Conservation (phyloP, 768 basidiomycete genomes). For the Pleurotus sapidus region DNA sequence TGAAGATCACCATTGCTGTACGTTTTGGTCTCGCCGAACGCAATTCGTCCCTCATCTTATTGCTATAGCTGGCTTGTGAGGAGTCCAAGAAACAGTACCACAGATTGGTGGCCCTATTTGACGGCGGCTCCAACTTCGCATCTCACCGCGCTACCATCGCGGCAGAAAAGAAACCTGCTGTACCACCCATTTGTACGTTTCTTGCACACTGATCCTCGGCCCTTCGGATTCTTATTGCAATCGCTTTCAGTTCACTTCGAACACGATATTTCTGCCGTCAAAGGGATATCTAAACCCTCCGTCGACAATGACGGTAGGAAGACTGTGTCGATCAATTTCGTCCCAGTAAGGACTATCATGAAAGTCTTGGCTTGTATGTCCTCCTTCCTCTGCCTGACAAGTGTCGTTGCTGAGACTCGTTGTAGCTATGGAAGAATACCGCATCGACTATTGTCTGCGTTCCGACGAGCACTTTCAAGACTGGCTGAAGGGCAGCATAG, state of each 20-base stretch:
- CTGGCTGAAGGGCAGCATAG: neutral
- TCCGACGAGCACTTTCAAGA: neutral
- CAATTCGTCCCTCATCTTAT: neutral
- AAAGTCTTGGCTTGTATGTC: neutral
- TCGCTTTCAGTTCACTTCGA: neutral
- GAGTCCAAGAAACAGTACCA: slow-evolving; percentile 26
- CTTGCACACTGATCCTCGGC: neutral
- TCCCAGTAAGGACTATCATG: neutral
- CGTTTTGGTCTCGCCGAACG: slow-evolving; percentile 3
- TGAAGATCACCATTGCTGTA: slow-evolving; percentile 34
- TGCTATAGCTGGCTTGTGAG: slow-evolving; percentile 18
- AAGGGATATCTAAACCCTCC: neutral
- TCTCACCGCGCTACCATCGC: slow-evolving; percentile 24
- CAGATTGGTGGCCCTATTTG: slow-evolving; percentile 27
- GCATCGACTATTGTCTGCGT: neutral
- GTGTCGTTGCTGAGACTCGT: neutral
- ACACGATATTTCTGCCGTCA: neutral
- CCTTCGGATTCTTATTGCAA: neutral
- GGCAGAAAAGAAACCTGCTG: slow-evolving; percentile 20
- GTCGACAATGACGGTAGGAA: neutral
- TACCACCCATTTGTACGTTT: slow-evolving; percentile 29
- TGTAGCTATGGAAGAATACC: neutral
- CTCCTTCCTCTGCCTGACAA: neutral
- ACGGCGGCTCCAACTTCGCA: slow-evolving; percentile 20
- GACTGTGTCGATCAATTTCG: neutral